Evolutionary conservation across 1,284 basidiomycete genomes (phyloP).

Genomic region (Polyporus tsugae): DNA sequence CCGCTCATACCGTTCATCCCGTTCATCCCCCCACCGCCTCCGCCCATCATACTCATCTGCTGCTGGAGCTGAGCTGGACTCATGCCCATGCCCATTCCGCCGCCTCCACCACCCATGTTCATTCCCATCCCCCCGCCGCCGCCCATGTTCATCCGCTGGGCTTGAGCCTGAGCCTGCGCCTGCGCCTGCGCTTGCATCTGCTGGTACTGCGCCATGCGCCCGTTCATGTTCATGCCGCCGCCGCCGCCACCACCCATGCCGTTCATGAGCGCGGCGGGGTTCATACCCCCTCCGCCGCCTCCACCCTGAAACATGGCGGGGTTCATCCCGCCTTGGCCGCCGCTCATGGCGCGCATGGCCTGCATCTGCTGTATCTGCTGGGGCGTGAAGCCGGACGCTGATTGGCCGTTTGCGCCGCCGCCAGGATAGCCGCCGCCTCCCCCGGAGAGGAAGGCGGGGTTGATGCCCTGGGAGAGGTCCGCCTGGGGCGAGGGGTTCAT

Average conservation of each 20-base stretch:
- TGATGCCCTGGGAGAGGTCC: conserved; percentile 36
- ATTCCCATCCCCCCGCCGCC: conserved; percentile 14
- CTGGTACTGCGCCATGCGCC: conserved; percentile 30
- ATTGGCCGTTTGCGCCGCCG: conserved; percentile 11
- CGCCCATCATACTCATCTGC: conserved; percentile 27
- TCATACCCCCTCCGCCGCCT: conserved; percentile 26
- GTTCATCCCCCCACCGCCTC: conserved; percentile 23
- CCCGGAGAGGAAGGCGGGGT: conserved; percentile 36
- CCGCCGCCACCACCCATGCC: conserved; percentile 26
- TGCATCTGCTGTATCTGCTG: conserved; percentile 38
- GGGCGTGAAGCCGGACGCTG: conserved; percentile 23
- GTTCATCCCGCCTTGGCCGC: conserved; percentile 28
- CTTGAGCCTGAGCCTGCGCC: conserved; percentile 28
- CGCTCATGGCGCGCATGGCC: conserved; percentile 30
- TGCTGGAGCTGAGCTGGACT: conserved; percentile 33
- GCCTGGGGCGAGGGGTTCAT: conserved; percentile 32
- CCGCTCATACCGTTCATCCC: conserved; percentile 28
- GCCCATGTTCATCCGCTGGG: conserved; percentile 25
- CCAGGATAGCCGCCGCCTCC: conserved; percentile 15
- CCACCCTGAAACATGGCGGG: conserved; percentile 35
- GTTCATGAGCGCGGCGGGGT: conserved; percentile 36
- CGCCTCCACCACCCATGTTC: conserved; percentile 19
- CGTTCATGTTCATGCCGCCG: conserved; percentile 26
- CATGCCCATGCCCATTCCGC: conserved; percentile 22
- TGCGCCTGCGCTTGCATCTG: conserved; percentile 34